These are phyloP conservation scores for Nakazawaea ishiwadae DNA, from an alignment of 805 yeast species.

Conservation along the genomic window DNA sequence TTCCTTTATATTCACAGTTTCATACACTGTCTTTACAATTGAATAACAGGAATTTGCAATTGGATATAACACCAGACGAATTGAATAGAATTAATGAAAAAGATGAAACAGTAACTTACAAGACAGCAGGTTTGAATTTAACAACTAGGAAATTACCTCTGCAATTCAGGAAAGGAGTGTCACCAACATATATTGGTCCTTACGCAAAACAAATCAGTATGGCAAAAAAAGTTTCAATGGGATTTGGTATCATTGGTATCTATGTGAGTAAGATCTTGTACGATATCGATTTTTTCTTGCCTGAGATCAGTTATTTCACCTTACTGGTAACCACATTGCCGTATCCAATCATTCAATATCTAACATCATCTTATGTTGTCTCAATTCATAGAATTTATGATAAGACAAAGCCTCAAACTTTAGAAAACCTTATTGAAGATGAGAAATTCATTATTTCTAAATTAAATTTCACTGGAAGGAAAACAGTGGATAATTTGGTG, in stretches of 20 bases:
- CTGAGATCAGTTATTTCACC: constrained; percentile 37
- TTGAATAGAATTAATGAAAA: neutral
- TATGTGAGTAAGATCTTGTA: constrained; percentile 58
- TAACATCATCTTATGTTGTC: constrained; percentile 64
- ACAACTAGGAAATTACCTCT: constrained; percentile 35
- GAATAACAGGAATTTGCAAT: constrained; percentile 15
- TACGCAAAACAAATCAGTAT: constrained; percentile 56
- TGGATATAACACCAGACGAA: constrained; percentile 6
- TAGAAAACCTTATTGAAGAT: constrained; percentile 53
- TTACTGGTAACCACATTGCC: constrained; percentile 45
- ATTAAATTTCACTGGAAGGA: constrained; percentile 61
- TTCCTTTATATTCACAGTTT: neutral
- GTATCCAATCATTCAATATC: constrained; percentile 50
- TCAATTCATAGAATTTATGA: constrained; percentile 69
- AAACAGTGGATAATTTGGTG: constrained; percentile 58
- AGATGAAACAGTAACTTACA: constrained; percentile 17
- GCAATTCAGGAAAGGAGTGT: constrained; percentile 50
- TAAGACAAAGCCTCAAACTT: constrained; percentile 56
- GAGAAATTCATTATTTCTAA: constrained; percentile 68
- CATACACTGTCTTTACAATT: constrained; percentile 4
- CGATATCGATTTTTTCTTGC: constrained; percentile 49
- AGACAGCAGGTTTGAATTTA: constrained; percentile 27
- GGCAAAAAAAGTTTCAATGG: constrained; percentile 56
- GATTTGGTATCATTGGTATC: constrained; percentile 55
- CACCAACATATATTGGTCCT: constrained; percentile 63